phyloP scores from a whole-genome alignment of 2,329 filamentous ascomycete genomes.

The Ramularia collo-cygni region DNA sequence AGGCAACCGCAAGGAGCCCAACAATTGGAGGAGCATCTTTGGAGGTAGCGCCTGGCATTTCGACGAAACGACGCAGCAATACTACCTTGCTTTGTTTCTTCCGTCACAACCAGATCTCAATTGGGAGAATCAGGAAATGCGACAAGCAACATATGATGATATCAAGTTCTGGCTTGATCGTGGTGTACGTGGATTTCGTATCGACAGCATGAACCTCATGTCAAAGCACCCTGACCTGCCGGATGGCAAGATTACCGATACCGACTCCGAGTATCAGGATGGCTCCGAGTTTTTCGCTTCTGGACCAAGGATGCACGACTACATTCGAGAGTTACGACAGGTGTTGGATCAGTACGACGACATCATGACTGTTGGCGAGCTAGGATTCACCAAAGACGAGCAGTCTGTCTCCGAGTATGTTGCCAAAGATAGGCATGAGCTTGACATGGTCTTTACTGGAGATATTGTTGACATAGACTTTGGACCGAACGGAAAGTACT shows the following conservation, averaged over 20 bases:
- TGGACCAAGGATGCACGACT: slow-evolving; percentile 41
- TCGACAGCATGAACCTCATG: slow-evolving; percentile 44
- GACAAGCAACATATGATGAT: slow-evolving; percentile 39
- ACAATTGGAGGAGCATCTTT: slow-evolving; percentile 41
- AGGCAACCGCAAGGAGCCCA: slow-evolving; percentile 52
- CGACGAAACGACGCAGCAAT: slow-evolving; percentile 40
- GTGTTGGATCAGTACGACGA: slow-evolving; percentile 41
- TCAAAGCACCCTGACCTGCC: slow-evolving; percentile 38
- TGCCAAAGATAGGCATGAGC: slow-evolving; percentile 46
- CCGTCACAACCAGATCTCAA: slow-evolving; percentile 43
- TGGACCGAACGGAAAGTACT: slow-evolving; percentile 39
- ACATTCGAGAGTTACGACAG: slow-evolving; percentile 37
- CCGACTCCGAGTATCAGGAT: slow-evolving; percentile 16
- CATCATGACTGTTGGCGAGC: slow-evolving; percentile 46
- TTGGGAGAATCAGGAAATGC: slow-evolving; percentile 39
- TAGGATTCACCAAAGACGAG: slow-evolving; percentile 37
- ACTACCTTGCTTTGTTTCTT: slow-evolving; percentile 42
- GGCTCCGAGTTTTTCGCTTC: slow-evolving; percentile 13
- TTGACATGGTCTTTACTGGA: slow-evolving; percentile 67
- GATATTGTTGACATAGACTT: slow-evolving; percentile 50
- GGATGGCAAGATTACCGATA: slow-evolving; percentile 36
- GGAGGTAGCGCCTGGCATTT: slow-evolving; percentile 38
- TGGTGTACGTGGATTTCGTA: slow-evolving; percentile 39
- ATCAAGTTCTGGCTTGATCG: slow-evolving; percentile 42
- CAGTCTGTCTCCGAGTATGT: slow-evolving; percentile 36